Conservation (phyloP, 2,329 filamentous ascomycete genomes). For the Penicillium sp. region DNA sequence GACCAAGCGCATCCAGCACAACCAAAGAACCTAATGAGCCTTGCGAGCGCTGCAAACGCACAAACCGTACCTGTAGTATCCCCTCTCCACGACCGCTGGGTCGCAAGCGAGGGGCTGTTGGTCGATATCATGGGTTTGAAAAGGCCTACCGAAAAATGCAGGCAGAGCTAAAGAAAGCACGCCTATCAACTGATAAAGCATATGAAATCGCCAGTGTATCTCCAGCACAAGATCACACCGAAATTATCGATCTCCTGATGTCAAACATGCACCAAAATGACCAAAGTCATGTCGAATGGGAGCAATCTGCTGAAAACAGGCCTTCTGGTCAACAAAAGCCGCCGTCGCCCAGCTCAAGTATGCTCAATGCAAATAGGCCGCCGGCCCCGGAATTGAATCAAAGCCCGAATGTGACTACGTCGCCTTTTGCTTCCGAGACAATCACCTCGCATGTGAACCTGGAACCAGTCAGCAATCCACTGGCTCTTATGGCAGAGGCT, state of each 20-base stretch:
- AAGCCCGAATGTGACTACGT: neutral
- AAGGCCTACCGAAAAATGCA: constrained; percentile 39
- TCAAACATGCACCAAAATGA: neutral
- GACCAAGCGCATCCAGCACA: constrained; percentile 15
- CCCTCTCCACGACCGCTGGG: constrained; percentile 35
- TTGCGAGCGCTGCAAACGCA: constrained; percentile 37
- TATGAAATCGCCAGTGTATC: constrained; percentile 9
- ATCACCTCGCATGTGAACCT: constrained; percentile 11
- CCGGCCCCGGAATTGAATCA: neutral
- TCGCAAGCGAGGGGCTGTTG: constrained; percentile 35
- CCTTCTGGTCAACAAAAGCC: neutral
- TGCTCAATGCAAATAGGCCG: neutral
- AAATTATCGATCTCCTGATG: neutral
- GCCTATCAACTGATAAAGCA: constrained; percentile 3
- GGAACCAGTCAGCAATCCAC: constrained; percentile 38
- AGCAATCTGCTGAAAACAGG: neutral
- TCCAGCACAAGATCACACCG: neutral
- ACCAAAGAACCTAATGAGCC: constrained; percentile 9
- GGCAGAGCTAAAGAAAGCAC: constrained; percentile 31
- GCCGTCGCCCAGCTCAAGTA: neutral
- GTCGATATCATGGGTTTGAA: constrained; percentile 38
- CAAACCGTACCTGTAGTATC: constrained; percentile 32
- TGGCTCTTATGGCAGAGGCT: constrained; percentile 37
- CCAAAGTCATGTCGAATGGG: neutral
- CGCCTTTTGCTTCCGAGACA: neutral